These are phyloP conservation scores for Pontederia crassipes DNA, from an alignment of 176 grass and related monocot species.

Conservation along the genomic window DNA sequence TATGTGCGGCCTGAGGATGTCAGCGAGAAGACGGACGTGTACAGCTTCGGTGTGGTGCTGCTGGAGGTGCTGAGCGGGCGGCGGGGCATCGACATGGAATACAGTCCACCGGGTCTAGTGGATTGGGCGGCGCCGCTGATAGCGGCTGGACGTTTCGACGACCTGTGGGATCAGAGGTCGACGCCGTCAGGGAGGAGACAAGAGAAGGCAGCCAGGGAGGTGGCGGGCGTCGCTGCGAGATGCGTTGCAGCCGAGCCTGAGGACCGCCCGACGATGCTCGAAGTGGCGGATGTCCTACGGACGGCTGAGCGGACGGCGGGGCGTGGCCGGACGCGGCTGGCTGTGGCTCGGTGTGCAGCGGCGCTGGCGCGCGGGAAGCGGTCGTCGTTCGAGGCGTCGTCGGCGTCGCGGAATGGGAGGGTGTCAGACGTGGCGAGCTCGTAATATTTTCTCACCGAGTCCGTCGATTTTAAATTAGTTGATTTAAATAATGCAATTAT, in stretches of 20 bases:
- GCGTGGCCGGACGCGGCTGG: neutral
- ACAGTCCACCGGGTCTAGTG: conserved; percentile 11
- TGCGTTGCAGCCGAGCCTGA: neutral
- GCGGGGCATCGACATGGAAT: conserved; percentile 10
- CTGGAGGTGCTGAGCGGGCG: conserved; percentile 16
- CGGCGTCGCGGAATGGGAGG: neutral
- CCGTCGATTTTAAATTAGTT: too few species aligned
- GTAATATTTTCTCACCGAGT: neutral
- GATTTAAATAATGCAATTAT: too few species aligned
- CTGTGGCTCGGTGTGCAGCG: neutral
- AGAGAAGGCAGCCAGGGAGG: neutral
- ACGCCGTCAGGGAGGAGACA: conserved; percentile 1
- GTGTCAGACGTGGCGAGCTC: conserved; percentile 8
- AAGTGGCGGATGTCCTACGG: conserved; percentile 2
- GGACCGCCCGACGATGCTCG: conserved; percentile 8
- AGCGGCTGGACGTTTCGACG: neutral
- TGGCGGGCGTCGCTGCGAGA: conserved; percentile 3
- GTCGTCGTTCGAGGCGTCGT: neutral
- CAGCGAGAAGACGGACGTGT: conserved; percentile 3
- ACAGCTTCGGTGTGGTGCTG: conserved; percentile 22
- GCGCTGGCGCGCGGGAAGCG: neutral
- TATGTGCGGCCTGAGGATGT: conserved; percentile 6
- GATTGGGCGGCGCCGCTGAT: conserved; percentile 13
- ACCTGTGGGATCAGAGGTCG: conserved; percentile 8
- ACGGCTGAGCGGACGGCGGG: neutral